Percentiles rank a stretch among this genome's conserved stretches.
These are phyloP conservation scores for Trichocladium antarcticum DNA, from an alignment of 495 filamentous ascomycete species.

Conservation along the genomic window DNA sequence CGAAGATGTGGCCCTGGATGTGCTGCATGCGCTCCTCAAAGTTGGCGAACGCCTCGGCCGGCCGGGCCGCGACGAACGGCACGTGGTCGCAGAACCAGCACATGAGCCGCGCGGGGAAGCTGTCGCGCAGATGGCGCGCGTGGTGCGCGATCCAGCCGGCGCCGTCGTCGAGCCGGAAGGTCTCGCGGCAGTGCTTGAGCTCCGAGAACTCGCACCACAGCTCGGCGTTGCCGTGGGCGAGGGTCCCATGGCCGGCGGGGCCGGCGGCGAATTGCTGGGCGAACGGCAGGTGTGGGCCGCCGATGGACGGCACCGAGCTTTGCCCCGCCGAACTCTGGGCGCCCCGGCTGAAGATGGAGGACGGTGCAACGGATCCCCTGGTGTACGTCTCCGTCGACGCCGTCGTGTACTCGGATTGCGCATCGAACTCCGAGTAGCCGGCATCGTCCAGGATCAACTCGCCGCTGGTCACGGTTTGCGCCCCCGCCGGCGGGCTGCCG, in stretches of 20 bases:
- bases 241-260: no score
- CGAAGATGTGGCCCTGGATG: conserved; percentile 29
- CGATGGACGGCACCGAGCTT: neutral
- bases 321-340: conserved; percentile 1
- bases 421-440: neutral
- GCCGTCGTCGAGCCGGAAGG: conserved; percentile 28
- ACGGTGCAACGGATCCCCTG: neutral
- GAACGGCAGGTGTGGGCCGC: neutral
- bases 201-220: conserved; percentile 36
- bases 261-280: conserved; percentile 1
- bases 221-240: neutral
- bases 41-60: conserved; percentile 8
- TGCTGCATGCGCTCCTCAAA: conserved; percentile 37
- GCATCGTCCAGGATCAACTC: neutral
- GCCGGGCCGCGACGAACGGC: conserved; percentile 12
- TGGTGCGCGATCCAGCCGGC: conserved; percentile 38
- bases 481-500: neutral
- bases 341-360: conserved; percentile 8
- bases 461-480: neutral
- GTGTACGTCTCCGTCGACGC: neutral
- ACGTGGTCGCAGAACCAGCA: conserved; percentile 41
- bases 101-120: conserved; percentile 25
- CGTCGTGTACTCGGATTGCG: neutral
- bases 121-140: conserved; percentile 20
- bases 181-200: conserved; percentile 17